These are phyloP conservation scores for Pseudogymnoascus sp. DNA, from an alignment of 2,329 filamentous ascomycete species.

Conservation along the genomic window DNA sequence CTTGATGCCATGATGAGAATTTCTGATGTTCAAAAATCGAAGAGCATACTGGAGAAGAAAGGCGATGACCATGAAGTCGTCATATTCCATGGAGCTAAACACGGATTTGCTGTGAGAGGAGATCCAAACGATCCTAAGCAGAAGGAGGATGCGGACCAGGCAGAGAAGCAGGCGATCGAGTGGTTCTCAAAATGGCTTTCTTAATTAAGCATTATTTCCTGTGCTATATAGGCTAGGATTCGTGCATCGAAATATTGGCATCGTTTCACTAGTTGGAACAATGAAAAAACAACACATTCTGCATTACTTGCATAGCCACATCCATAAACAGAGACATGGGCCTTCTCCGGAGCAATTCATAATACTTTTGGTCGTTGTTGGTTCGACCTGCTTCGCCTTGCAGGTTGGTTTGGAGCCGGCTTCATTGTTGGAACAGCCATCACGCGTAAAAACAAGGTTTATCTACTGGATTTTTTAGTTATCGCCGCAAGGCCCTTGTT, in stretches of 20 bases:
- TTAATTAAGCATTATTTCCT: neutral
- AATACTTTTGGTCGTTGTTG: neutral
- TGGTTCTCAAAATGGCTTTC: conserved; percentile 22
- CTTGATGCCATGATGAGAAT: conserved; percentile 34
- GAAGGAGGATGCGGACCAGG: conserved; percentile 21
- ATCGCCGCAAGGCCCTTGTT: neutral
- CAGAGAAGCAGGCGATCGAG: conserved; percentile 32
- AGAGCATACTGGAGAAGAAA: conserved; percentile 21
- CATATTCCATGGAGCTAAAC: conserved; percentile 29
- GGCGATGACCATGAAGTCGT: conserved; percentile 21
- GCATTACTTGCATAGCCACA: neutral
- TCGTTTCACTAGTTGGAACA: neutral
- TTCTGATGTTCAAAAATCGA: conserved; percentile 18
- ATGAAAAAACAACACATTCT: neutral
- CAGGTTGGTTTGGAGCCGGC: neutral
- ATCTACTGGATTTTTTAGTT: neutral
- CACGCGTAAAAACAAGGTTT: neutral
- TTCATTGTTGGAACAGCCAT: neutral
- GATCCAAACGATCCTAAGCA: conserved; percentile 27
- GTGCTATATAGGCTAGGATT: neutral
- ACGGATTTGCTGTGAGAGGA: conserved; percentile 31
- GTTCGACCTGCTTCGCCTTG: neutral
- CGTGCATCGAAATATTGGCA: neutral
- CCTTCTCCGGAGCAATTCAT: neutral
- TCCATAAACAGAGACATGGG: neutral